These are phyloP conservation scores for Xylaria polymorpha DNA, from an alignment of 2,329 filamentous ascomycete genomes.

Conservation along the genomic window DNA sequence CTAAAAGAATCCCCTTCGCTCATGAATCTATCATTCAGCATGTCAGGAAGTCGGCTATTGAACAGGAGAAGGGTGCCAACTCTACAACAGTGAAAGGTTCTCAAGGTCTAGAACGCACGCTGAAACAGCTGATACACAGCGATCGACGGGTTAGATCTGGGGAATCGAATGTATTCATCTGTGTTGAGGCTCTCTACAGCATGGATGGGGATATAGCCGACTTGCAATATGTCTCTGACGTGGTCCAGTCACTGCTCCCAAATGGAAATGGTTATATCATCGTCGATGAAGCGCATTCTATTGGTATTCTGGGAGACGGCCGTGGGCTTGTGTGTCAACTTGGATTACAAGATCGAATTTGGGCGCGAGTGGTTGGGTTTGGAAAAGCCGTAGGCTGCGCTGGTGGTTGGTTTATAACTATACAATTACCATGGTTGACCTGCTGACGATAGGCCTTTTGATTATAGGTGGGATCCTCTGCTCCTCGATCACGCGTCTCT, in stretches of 20 bases:
- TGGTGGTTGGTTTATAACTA: constrained; percentile 66
- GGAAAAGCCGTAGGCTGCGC: constrained; percentile 75
- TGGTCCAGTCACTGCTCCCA: constrained; percentile 67
- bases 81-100: neutral
- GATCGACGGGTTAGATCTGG: constrained; percentile 32
- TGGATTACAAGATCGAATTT: constrained; percentile 66
- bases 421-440: neutral
- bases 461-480: constrained; percentile 70
- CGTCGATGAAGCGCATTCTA: constrained; percentile 76
- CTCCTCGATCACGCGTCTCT: constrained; percentile 67
- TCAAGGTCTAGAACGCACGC: constrained; percentile 44
- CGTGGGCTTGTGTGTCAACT: constrained; percentile 68
- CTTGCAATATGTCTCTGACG: constrained; percentile 67
- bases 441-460: constrained; percentile 26
- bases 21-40: constrained; percentile 63
- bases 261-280: constrained; percentile 69
- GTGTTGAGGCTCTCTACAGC: constrained; percentile 78
- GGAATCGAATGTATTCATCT: constrained; percentile 70
- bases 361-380: constrained; percentile 72
- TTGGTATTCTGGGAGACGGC: constrained; percentile 67
- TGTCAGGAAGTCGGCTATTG: neutral
- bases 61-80: neutral
- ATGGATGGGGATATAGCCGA: constrained; percentile 85
- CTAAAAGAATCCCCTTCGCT: constrained; percentile 60
- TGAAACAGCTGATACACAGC: constrained; percentile 44